Base-by-base conservation (phyloP, 495 filamentous ascomycete species). In the Neurospora sp. region DNA sequence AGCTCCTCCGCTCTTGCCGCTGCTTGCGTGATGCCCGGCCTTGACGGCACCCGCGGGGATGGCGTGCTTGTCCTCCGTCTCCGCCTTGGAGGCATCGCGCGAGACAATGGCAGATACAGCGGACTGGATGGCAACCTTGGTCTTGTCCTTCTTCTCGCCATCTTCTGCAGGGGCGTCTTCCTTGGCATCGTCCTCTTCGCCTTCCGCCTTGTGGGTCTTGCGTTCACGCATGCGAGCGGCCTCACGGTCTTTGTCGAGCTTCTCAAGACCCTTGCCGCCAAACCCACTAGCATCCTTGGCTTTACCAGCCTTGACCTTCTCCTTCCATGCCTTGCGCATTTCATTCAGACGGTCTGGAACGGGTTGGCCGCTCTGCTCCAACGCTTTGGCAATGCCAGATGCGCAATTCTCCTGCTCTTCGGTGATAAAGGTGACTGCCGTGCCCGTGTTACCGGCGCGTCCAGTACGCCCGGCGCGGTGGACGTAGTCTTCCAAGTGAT, bases 401-500 rank as follows among this genome's bases (percentile, higher is more conserved):
- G 95, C 90, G 78, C 93, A 98, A 45, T 94, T 91, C 76, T 96
- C 94, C 77, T 99, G 94, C 15, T 96, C 92, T 70, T 92, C 89
- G 2, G 94, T 97, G 71, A 99, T 84, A 81, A 99, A 97, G 0
- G 96, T 98, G 59, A 98, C 92, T 0, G 96, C 96, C 28, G 93
- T 97, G 73, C 96, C 96, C 7, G 88, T 96, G 78, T 97, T 96
- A 37, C 96, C 96, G 37, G 96, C 96, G 81, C 96, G 90, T 7
- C 96, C 96, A 10, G 96, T 99, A 73, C 96, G 90, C 70, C 96
- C 96, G 71, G 92, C 93, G 76, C 96, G 92, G 80, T 99, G 96
- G 11, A 99, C 95, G 78, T 99, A 99, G 79, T 99, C 96, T 82
- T 99, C 96, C 39, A 97, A 84, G 82, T 99, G 96, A 79, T 97